Conservation (phyloP, 2,329 filamentous ascomycete genomes). For the Hawksworthiomyces lignivorus region DNA sequence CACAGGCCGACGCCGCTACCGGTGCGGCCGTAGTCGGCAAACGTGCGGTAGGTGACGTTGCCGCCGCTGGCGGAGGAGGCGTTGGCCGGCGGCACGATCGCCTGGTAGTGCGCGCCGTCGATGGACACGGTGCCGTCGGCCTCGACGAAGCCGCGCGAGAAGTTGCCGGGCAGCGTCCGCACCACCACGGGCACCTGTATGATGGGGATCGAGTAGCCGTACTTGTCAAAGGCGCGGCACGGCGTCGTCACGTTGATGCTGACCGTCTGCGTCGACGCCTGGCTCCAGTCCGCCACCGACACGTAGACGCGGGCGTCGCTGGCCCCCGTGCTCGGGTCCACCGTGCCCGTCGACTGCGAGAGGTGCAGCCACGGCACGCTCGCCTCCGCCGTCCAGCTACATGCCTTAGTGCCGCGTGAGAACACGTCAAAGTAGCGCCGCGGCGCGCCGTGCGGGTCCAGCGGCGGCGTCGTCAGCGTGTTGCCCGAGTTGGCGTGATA, state of each 20-base stretch:
- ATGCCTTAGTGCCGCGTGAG: constrained; percentile 45
- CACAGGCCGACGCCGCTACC: constrained; percentile 49
- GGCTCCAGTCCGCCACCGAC: constrained; percentile 46
- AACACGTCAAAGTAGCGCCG: constrained; percentile 58
- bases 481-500: constrained; percentile 50
- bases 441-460: constrained; percentile 50
- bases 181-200: constrained; percentile 49
- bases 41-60: constrained; percentile 40
- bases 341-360: constrained; percentile 39
- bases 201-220: constrained; percentile 31
- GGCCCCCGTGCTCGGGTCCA: constrained; percentile 32
- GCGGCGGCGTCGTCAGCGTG: constrained; percentile 41
- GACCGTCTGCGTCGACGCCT: constrained; percentile 33
- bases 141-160: constrained; percentile 54
- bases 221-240: constrained; percentile 36
- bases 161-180: constrained; percentile 39
- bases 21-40: constrained; percentile 50
- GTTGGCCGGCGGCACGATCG: constrained; percentile 25
- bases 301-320: constrained; percentile 46
- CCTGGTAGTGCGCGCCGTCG: constrained; percentile 44
- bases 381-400: constrained; percentile 45
- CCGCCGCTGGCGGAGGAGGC: constrained; percentile 16
- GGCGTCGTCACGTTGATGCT: constrained; percentile 45
- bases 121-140: constrained; percentile 50
- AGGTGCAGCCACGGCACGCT: constrained; percentile 44